Conservation (phyloP, 768 basidiomycete species). For the Leucosporidium yakuticum region DNA sequence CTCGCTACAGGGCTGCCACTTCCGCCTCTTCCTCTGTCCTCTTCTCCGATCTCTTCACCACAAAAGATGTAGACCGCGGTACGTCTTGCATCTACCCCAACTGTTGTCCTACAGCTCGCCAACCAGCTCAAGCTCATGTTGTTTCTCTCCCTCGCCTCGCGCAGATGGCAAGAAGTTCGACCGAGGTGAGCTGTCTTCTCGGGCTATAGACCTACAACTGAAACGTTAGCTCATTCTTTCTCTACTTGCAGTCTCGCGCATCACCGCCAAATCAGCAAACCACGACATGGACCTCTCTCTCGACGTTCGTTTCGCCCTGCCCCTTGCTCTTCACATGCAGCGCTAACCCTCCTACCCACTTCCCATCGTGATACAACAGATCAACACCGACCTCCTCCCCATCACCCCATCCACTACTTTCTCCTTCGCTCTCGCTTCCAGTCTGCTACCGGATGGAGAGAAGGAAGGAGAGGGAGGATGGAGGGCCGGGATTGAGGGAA, state of each 20-base stretch:
- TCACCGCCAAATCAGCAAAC: conserved; percentile 82
- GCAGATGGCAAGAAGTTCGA: conserved; percentile 93
- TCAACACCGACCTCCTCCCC: conserved; percentile 81
- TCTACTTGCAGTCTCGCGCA: conserved; percentile 66
- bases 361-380: conserved; percentile 11
- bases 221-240: background rate
- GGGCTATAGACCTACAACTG: background rate
- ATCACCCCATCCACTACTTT: conserved; percentile 63
- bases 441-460: conserved; percentile 54
- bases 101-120: background rate
- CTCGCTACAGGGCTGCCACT: conserved; percentile 6
- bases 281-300: conserved; percentile 87
- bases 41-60: conserved; percentile 89
- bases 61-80: conserved; percentile 66
- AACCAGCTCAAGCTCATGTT: background rate
- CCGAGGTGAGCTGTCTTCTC: conserved; percentile 60
- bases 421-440: conserved; percentile 78
- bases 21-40: conserved; percentile 51
- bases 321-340: background rate
- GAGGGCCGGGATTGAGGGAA: conserved; percentile 60
- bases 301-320: conserved; percentile 53
- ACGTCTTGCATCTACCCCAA: background rate
- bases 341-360: background rate
- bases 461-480: conserved; percentile 51
- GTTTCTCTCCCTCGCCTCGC: background rate